These are phyloP conservation scores for Afroboletus lepidellus DNA, from an alignment of 1,284 basidiomycete species.

Conservation along the genomic window DNA sequence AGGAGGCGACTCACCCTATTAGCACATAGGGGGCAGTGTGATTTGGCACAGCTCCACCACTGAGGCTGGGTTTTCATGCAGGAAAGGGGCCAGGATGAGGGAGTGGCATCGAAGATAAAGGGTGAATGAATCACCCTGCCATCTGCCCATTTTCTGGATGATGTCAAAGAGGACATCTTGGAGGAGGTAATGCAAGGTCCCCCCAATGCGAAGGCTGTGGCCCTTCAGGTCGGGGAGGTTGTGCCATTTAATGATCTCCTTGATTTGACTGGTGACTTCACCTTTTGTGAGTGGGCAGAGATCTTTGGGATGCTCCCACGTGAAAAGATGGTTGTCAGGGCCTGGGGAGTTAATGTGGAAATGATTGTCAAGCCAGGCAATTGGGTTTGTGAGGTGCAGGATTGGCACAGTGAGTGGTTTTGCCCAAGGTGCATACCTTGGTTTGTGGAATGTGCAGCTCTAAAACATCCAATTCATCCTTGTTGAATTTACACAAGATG, in stretches of 20 bases:
- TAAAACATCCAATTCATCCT: not conserved
- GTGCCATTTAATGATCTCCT: accelerated
- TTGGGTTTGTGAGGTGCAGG: not conserved
- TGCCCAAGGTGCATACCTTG: accelerated
- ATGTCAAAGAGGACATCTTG: not conserved
- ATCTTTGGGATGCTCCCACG: not conserved
- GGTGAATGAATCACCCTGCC: not conserved
- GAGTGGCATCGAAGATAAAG: not conserved
- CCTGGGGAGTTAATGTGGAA: not conserved
- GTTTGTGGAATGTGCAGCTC: not conserved
- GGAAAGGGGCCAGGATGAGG: not conserved
- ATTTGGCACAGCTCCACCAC: not conserved
- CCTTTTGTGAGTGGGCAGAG: not conserved
- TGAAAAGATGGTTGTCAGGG: not conserved
- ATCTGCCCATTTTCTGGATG: conserved; percentile 5
- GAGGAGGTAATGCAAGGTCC: conserved; percentile 3
- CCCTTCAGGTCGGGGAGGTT: not conserved
- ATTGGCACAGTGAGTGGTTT: not conserved
- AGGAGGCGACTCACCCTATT: not conserved
- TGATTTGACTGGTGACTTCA: not conserved
- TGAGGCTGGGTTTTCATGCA: not conserved
- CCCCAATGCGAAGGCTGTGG: conserved; percentile 6
- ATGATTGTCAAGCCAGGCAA: not conserved
- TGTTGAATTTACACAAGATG: accelerated
- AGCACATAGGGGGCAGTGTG: not conserved